Evolutionary conservation across 805 yeast genomes (phyloP).

Genomic region (Wickerhamiella kazuoi): DNA sequence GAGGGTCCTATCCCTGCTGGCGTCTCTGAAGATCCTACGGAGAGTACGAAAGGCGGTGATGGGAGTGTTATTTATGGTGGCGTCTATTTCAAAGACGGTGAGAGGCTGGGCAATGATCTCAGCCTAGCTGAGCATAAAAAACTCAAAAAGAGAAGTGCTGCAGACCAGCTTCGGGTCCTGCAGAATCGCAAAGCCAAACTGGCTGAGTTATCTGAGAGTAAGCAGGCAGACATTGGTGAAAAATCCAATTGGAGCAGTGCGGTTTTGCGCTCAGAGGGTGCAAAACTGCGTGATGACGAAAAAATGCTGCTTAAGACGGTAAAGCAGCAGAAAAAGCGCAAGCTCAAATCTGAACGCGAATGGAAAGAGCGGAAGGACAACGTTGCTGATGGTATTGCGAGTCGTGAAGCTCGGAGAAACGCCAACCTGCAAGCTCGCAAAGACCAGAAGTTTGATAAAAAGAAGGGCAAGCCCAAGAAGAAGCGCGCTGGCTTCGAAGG

Average conservation of each 20-base stretch:
- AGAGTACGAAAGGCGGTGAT: slow-evolving; percentile 21
- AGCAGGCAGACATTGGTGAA: slow-evolving; percentile 37
- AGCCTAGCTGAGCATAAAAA: slow-evolving; percentile 34
- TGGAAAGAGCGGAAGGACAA: slow-evolving; percentile 81
- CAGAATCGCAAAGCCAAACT: slow-evolving; percentile 58
- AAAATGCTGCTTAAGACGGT: slow-evolving; percentile 69
- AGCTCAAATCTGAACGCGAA: slow-evolving; percentile 72
- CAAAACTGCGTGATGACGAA: slow-evolving; percentile 77
- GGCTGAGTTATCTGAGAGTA: slow-evolving; percentile 42
- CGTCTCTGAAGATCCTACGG: slow-evolving; percentile 18
- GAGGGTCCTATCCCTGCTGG: slow-evolving; percentile 24
- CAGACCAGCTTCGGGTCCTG: slow-evolving; percentile 65
- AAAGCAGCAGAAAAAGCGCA: slow-evolving; percentile 64
- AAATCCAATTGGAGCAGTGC: slow-evolving; percentile 76
- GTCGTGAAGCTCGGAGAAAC: slow-evolving; percentile 73
- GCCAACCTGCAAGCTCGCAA: slow-evolving; percentile 74
- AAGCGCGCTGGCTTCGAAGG: slow-evolving; percentile 83
- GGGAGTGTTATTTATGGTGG: slow-evolving; percentile 53
- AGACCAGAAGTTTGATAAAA: slow-evolving; percentile 68
- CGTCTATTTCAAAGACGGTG: slow-evolving; percentile 68
- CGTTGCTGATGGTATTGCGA: slow-evolving; percentile 57
- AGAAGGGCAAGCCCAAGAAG: slow-evolving; percentile 42
- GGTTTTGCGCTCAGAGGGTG: slow-evolving; percentile 73
- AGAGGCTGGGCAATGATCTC: slow-evolving; percentile 57
- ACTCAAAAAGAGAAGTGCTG: slow-evolving; percentile 56